A percentile compares a stretch with the other conserved stretches of the same genome.
Evolutionary conservation across 2,329 filamentous ascomycete species (phyloP).

Genomic region (Sclerotinia nivalis): DNA sequence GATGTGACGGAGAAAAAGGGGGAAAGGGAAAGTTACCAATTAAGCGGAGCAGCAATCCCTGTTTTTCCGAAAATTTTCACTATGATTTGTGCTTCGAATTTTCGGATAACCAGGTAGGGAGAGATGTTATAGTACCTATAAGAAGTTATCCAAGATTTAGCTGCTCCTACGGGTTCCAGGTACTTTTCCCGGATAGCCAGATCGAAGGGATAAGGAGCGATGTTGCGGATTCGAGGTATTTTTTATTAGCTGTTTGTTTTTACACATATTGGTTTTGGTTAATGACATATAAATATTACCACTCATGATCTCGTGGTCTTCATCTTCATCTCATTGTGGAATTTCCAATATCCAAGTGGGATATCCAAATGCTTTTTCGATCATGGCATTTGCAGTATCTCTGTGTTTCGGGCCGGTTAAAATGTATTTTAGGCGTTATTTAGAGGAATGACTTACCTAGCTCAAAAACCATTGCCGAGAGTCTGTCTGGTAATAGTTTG

Average conservation of each 20-base stretch:
- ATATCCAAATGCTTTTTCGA: slow-evolving; percentile 25
- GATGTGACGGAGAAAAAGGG: not conserved
- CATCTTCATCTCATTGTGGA: slow-evolving; percentile 26
- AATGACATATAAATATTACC: slow-evolving; percentile 24
- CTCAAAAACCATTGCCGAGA: slow-evolving; percentile 21
- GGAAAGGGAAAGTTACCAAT: slow-evolving; percentile 15
- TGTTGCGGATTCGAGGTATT: slow-evolving; percentile 26
- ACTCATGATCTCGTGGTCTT: slow-evolving; percentile 26
- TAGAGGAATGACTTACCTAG: not conserved
- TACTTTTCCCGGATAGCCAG: slow-evolving; percentile 26
- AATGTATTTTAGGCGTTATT: not conserved
- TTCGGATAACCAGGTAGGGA: slow-evolving; percentile 23
- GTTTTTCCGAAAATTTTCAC: slow-evolving; percentile 24
- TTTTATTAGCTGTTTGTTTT: slow-evolving; percentile 7
- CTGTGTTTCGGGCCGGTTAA: not conserved
- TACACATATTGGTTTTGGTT: not conserved
- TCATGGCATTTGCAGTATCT: slow-evolving; percentile 22
- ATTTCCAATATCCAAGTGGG: slow-evolving; percentile 28
- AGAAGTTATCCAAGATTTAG: slow-evolving; percentile 25
- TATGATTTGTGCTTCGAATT: slow-evolving; percentile 18
- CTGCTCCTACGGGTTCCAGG: slow-evolving; percentile 25
- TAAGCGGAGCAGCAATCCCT: slow-evolving; percentile 18
- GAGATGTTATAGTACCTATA: slow-evolving; percentile 19
- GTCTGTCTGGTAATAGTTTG: slow-evolving; percentile 25
- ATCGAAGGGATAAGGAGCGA: slow-evolving; percentile 24